Evolutionary conservation across 441 rosid species (phyloP), one percentile per base, ranked within the genome.

Genomic region (Croton setiger): DNA sequence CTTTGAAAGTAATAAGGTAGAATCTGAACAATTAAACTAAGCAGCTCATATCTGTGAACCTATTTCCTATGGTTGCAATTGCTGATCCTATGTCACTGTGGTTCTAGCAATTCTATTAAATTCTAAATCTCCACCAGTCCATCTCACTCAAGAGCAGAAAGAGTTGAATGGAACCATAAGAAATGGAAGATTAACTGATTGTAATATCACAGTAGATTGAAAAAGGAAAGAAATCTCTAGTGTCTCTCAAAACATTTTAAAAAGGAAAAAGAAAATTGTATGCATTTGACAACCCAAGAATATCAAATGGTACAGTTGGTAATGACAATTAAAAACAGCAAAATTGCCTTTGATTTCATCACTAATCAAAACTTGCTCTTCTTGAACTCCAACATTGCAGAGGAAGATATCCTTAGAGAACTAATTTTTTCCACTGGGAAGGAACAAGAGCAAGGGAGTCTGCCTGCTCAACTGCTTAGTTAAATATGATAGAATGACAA

Each of bases 251-350:
- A 61, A 41, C 36, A 48, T 10, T 27, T 27, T 27, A 27, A 27
- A 27, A 27, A 14, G 21, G 35, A 39, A 49, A 18, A 13, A 35
- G 9, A 57, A 43, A 5, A 11, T 31, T 13, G 14, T 52, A 27
- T 43, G 59, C 67, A 51, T 48, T 47, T 45, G 64, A 48, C 7
- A 21, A 45, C 7, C 47, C 58, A 59, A 49, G 15, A 18, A 63
- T 33, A 36, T 52, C 23, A 43, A 36, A 49, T 33, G 10, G 58
- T 60, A 27, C 49, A 52, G 43, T 36, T 41, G 15, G 21, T 23
- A 27, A 60, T 1, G 15, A 37, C 18, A 41, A 45, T 51, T 51
- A 49, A 69, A 60, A 18, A 21, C 37, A 9, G 27, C 14, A 35
- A 5, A 36, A 12, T 18, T 64, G 12, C 33, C 18, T 35, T 64